Evolutionary conservation across 2,329 filamentous ascomycete species (phyloP).

Genomic region (Fusarium duplospermum): DNA sequence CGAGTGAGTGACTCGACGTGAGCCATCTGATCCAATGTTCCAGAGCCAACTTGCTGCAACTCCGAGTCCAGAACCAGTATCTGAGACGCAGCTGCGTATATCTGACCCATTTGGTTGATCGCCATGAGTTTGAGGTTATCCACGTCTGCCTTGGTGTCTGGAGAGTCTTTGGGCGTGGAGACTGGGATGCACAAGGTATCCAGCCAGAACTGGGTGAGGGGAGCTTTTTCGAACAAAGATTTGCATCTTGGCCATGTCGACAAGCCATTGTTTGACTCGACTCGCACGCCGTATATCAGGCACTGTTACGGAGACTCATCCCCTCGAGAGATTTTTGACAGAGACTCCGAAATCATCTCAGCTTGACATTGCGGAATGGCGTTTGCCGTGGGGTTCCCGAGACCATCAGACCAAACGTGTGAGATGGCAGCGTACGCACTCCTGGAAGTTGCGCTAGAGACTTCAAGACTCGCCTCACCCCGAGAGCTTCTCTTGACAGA

Average conservation of each 20-base stretch:
- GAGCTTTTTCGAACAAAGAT: neutral
- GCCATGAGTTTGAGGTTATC: neutral
- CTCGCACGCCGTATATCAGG: neutral
- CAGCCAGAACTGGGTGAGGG: neutral
- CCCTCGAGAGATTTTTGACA: neutral
- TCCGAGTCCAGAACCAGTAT: neutral
- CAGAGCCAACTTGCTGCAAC: neutral
- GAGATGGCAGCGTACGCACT: neutral
- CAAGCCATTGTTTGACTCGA: neutral
- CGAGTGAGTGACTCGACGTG: neutral
- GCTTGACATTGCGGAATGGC: neutral
- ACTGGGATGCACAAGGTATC: neutral
- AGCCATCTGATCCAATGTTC: neutral
- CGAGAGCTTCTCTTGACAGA: neutral
- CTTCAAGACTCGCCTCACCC: neutral
- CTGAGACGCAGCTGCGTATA: neutral
- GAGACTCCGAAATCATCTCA: neutral
- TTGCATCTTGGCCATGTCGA: neutral
- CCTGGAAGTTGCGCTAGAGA: neutral
- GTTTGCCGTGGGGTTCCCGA: neutral
- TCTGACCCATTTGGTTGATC: neutral
- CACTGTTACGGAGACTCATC: neutral
- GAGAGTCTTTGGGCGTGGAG: neutral
- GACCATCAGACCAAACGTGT: neutral
- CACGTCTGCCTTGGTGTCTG: neutral